These are phyloP conservation scores for Lactuca saligna DNA, from an alignment of 129 eudicot genomes.

Conservation along the genomic window DNA sequence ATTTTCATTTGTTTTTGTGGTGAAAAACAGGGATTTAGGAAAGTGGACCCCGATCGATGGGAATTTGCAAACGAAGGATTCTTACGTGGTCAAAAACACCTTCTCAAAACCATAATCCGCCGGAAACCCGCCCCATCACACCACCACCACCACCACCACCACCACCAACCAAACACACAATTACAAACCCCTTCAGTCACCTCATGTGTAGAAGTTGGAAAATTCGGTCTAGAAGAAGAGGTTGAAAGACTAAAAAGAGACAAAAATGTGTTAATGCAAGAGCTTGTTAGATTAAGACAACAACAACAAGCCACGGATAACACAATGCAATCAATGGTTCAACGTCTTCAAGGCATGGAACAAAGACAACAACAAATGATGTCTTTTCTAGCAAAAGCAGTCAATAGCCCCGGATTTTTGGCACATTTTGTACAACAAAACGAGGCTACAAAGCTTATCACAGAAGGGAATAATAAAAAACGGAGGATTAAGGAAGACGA, in stretches of 20 bases:
- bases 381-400: slow-evolving; percentile 62
- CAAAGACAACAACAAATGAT: slow-evolving; percentile 63
- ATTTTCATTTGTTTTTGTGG: slow-evolving; percentile 1
- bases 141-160: slow-evolving; percentile 65
- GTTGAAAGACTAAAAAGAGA: slow-evolving; percentile 55
- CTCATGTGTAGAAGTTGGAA: slow-evolving; percentile 47
- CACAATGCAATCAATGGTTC: slow-evolving; percentile 48
- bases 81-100: slow-evolving; percentile 67
- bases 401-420: slow-evolving; percentile 57
- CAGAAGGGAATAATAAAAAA: slow-evolving; percentile 56
- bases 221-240: slow-evolving; percentile 45
- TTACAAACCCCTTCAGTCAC: slow-evolving; percentile 41
- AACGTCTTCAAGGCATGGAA: slow-evolving; percentile 59
- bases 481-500: slow-evolving; percentile 64
- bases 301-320: slow-evolving; percentile 57
- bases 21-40: slow-evolving; percentile 53
- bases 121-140: slow-evolving; percentile 54
- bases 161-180: slow-evolving; percentile 45
- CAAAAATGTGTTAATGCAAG: slow-evolving; percentile 59
- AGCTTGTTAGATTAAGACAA: slow-evolving; percentile 53
- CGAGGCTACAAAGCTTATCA: slow-evolving; percentile 40
- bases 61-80: slow-evolving; percentile 88
- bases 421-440: slow-evolving; percentile 57
- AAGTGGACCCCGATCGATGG: slow-evolving; percentile 77
- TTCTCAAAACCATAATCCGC: slow-evolving; percentile 63